A percentile compares a stretch with the other conserved stretches of the same genome.
Evolutionary conservation across 2,329 filamentous ascomycete species (phyloP).

Genomic region (Botryotinia calthae): DNA sequence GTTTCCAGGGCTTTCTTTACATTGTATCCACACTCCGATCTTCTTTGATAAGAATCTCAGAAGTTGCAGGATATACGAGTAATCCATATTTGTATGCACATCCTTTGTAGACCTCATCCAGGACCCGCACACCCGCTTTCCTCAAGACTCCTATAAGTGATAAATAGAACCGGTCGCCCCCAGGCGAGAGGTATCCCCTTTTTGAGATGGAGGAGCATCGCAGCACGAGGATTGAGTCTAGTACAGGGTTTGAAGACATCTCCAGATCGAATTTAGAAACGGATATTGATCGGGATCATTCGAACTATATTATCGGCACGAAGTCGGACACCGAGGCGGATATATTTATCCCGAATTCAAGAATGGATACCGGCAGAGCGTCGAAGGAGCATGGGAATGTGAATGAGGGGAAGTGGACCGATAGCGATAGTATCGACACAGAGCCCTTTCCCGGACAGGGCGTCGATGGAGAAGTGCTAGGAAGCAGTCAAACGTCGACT

Average conservation of each 20-base stretch:
- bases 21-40: not conserved
- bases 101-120: not conserved
- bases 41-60: not conserved
- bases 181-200: not conserved
- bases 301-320: not conserved
- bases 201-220: not conserved
- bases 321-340: not conserved
- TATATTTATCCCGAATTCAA: not conserved
- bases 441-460: slow-evolving; percentile 1
- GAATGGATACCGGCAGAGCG: slow-evolving; percentile 1
- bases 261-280: not conserved
- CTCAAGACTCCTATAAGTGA: not conserved
- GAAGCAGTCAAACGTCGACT: slow-evolving; percentile 6
- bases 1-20: not conserved
- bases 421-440: slow-evolving; percentile 9
- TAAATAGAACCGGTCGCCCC: not conserved
- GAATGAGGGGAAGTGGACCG: not conserved
- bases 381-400: not conserved
- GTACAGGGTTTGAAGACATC: slow-evolving; percentile 2
- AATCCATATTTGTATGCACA: slow-evolving; percentile 11
- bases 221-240: slow-evolving; percentile 1
- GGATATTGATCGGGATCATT: not conserved
- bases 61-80: not conserved
- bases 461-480: not conserved
- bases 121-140: not conserved